These are phyloP conservation scores for Inosperma sp. DNA, from an alignment of 768 basidiomycete species.

Conservation along the genomic window DNA sequence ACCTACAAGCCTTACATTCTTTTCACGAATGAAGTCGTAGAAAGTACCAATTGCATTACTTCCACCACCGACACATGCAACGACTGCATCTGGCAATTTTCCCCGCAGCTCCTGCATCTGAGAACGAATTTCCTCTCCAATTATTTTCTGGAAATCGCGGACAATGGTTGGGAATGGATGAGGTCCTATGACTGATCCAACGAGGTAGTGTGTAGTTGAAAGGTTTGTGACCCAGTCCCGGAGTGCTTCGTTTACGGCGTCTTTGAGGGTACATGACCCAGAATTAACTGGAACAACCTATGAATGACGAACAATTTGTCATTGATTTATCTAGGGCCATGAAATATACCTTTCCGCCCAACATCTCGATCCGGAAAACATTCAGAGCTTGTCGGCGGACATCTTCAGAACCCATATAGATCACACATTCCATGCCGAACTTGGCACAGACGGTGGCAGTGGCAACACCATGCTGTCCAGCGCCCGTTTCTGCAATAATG, in stretches of 20 bases:
- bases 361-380: constrained; percentile 97
- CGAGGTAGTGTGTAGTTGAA: constrained; percentile 89
- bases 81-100: constrained; percentile 89
- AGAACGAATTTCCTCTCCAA: constrained; percentile 89
- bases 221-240: constrained; percentile 99
- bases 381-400: constrained; percentile 94
- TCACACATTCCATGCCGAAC: constrained; percentile 90
- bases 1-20: constrained; percentile 79
- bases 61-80: constrained; percentile 97
- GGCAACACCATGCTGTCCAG: constrained; percentile 98
- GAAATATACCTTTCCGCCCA: constrained; percentile 78
- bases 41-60: constrained; percentile 98
- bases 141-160: constrained; percentile 95
- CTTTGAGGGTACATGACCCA: constrained; percentile 93
- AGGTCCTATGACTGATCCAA: constrained; percentile 95
- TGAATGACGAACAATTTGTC: not conserved
- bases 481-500: constrained; percentile 98
- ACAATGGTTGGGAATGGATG: constrained; percentile 99
- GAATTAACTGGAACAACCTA: constrained; percentile 92
- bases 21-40: constrained; percentile 92
- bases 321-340: not conserved
- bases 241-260: constrained; percentile 97
- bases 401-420: constrained; percentile 99
- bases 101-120: constrained; percentile 70
- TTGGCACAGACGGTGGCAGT: constrained; percentile 98